Percentiles rank a stretch among this genome's conserved stretches.
Evolutionary conservation across 78 protist species (phyloP).

Genomic region (Fonticula alba): DNA sequence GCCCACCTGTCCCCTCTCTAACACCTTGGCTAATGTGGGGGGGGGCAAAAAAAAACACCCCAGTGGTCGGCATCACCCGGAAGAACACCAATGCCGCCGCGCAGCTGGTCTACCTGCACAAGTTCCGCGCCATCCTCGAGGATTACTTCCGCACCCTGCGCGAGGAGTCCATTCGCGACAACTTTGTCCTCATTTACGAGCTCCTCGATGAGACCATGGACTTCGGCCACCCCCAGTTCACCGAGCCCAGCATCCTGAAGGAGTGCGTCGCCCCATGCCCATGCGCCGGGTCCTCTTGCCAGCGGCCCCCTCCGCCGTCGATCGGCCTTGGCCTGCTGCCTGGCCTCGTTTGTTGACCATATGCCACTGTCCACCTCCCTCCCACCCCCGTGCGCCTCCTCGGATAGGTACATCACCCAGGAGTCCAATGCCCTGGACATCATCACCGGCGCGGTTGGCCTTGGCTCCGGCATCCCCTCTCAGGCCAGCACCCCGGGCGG

Average conservation of each 20-base stretch:
- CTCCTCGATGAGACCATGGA: slow-evolving; percentile 97
- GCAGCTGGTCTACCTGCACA: slow-evolving; percentile 63
- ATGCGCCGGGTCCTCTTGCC: too few relatives aligned
- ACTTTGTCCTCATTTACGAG: slow-evolving; percentile 92
- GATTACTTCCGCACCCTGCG: slow-evolving; percentile 71
- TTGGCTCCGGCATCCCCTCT: too few relatives aligned
- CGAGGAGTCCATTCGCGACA: slow-evolving; percentile 91
- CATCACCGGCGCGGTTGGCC: too few relatives aligned
- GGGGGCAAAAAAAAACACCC: too few relatives aligned
- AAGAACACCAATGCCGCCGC: slow-evolving; percentile 70
- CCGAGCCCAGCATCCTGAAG: slow-evolving; percentile 45
- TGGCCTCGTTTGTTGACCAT: too few relatives aligned
- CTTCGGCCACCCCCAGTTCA: slow-evolving; percentile 86
- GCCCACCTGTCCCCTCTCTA: neutral
- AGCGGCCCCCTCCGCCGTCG: too few relatives aligned
- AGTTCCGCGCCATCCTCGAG: slow-evolving; percentile 46
- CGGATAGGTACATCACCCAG: slow-evolving; percentile 61
- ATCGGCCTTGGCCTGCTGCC: too few relatives aligned
- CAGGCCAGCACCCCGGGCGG: too few relatives aligned
- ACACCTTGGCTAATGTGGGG: neutral
- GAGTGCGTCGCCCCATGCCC: too few relatives aligned
- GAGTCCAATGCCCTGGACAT: slow-evolving; percentile 56
- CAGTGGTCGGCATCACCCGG: slow-evolving; percentile 73
- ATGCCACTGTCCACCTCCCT: too few relatives aligned
- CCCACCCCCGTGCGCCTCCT: neutral